Conservation (phyloP, 192 early-diverging fungal genomes). For the Helicostylum pulchrum region DNA sequence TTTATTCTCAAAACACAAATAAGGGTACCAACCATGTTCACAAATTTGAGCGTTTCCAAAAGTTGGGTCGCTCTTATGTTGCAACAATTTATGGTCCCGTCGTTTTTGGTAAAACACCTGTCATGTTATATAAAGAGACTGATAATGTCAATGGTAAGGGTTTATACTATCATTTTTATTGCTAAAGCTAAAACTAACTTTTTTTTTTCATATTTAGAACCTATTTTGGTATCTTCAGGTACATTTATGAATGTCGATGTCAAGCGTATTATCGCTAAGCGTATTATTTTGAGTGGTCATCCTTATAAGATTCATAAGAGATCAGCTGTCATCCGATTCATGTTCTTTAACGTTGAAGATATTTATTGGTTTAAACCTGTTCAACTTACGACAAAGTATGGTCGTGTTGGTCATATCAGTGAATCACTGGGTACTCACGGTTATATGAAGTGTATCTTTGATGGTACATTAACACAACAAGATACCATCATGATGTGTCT, state of each 20-base stretch:
- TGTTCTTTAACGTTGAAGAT: constrained; percentile 94
- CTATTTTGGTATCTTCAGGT: constrained; percentile 79
- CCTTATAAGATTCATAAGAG: constrained; percentile 94
- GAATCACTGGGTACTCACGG: constrained; percentile 97
- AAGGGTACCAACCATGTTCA: constrained; percentile 87
- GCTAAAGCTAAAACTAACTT: background rate
- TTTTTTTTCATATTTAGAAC: constrained; percentile 26
- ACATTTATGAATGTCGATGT: constrained; percentile 70
- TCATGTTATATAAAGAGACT: constrained; percentile 74
- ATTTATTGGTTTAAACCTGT: constrained; percentile 95
- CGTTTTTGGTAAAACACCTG: constrained; percentile 82
- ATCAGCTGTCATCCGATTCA: constrained; percentile 89
- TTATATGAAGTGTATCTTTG: constrained; percentile 93
- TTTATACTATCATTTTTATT: background rate
- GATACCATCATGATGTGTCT: constrained; percentile 96
- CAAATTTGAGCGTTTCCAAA: constrained; percentile 93
- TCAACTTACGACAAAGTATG: constrained; percentile 87
- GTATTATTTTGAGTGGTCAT: constrained; percentile 90
- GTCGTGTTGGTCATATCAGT: constrained; percentile 87
- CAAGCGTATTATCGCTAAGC: constrained; percentile 89
- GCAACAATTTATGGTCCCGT: constrained; percentile 92
- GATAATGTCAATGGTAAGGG: constrained; percentile 48
- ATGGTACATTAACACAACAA: constrained; percentile 84
- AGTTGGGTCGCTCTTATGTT: constrained; percentile 64
- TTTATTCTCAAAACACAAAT: constrained; percentile 86